A percentile compares a stretch with the other conserved stretches of the same genome.
Evolutionary conservation across 2,329 filamentous ascomycete genomes (phyloP).

Genomic region (Colletotrichum echinochloae): DNA sequence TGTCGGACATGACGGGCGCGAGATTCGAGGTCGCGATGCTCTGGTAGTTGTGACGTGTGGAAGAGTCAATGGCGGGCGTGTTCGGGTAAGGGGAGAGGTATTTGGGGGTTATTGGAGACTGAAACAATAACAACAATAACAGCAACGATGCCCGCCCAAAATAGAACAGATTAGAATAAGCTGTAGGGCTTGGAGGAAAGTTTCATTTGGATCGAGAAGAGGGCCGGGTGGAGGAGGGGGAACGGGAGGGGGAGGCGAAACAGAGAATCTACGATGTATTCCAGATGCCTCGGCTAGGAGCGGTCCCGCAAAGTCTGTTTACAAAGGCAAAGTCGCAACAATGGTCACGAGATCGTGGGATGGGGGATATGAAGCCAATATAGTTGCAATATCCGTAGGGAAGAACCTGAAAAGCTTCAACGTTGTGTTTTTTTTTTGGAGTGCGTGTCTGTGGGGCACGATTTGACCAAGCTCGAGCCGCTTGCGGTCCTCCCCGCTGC

Average conservation of each 20-base stretch:
- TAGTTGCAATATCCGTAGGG: constrained; percentile 1
- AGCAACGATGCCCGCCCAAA: background rate
- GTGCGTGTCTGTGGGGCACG: constrained; percentile 19
- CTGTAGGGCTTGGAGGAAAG: background rate
- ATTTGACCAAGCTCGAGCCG: constrained; percentile 38
- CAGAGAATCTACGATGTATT: background rate
- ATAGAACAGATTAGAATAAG: background rate
- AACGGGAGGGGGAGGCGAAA: background rate
- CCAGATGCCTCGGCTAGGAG: constrained; percentile 16
- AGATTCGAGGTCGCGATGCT: background rate
- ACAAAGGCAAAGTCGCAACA: background rate
- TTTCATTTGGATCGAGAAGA: constrained; percentile 10
- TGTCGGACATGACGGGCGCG: constrained; percentile 27
- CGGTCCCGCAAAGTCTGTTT: background rate
- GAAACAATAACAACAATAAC: background rate
- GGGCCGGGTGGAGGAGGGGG: background rate
- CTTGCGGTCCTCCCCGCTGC: constrained; percentile 27
- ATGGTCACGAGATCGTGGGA: constrained; percentile 18
- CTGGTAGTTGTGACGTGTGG: background rate
- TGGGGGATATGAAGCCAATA: background rate
- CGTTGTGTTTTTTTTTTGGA: constrained; percentile 26
- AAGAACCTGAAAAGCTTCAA: constrained; percentile 29
- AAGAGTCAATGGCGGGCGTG: background rate
- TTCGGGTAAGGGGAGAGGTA: background rate
- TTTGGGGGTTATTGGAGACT: background rate